Conservation (phyloP, 2,329 filamentous ascomycete species). For the Diatrype stigma region DNA sequence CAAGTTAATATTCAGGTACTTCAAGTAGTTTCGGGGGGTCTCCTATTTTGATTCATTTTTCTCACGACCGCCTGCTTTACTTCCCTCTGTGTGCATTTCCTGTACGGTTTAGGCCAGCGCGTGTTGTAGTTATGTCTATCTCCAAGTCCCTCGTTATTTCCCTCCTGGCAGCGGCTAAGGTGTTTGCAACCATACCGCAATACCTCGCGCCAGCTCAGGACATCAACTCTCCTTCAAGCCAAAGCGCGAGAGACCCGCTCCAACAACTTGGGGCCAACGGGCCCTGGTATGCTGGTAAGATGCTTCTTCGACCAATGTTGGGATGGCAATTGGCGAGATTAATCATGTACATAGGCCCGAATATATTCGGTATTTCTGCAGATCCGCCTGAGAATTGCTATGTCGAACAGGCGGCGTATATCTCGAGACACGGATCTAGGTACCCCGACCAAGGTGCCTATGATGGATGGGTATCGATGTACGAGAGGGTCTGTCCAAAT, state of each 20-base stretch:
- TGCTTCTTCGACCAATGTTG: background rate
- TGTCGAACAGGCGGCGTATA: conserved; percentile 57
- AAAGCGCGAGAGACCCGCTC: conserved; percentile 37
- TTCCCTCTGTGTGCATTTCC: too few species aligned
- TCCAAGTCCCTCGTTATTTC: conserved; percentile 5
- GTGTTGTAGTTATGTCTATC: conserved; percentile 13
- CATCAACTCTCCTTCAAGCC: conserved; percentile 26
- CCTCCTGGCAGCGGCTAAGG: conserved; percentile 6
- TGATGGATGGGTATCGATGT: conserved; percentile 48
- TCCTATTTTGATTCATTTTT: too few species aligned
- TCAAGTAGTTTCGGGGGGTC: too few species aligned
- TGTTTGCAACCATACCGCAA: conserved; percentile 9
- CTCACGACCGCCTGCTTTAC: too few species aligned
- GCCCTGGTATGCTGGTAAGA: conserved; percentile 47
- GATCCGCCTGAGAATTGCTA: conserved; percentile 52
- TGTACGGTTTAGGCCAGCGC: too few species aligned
- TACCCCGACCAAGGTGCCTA: conserved; percentile 61
- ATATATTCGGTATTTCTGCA: conserved; percentile 51
- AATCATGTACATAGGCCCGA: conserved; percentile 38
- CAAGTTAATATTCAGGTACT: too few species aligned
- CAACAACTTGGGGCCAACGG: conserved; percentile 49
- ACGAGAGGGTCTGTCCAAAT: conserved; percentile 33
- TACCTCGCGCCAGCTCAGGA: conserved; percentile 27
- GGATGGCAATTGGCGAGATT: background rate
- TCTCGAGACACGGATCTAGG: conserved; percentile 58